Evolutionary conservation across 163 green algal species (phyloP).

Genomic region (Trebouxia gelatinosa): DNA sequence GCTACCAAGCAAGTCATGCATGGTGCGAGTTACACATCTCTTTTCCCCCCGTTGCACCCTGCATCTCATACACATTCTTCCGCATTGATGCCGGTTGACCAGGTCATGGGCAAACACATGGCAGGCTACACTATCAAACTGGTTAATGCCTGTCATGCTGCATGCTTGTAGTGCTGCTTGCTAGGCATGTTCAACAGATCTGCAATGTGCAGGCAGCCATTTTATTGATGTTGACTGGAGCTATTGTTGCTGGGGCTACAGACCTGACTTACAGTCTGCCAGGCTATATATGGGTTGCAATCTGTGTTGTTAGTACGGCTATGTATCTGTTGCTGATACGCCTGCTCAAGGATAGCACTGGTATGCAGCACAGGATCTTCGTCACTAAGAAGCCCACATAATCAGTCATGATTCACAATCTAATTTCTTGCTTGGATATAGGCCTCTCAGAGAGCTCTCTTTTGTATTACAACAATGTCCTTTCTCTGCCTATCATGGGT

Average conservation of each 20-base stretch:
- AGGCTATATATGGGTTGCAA: slow-evolving; percentile 52
- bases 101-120: too few relatives aligned
- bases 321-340: slow-evolving; percentile 60
- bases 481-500: slow-evolving; percentile 56
- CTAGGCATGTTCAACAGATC: too few relatives aligned
- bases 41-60: background rate
- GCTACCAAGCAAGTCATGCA: slow-evolving; percentile 25
- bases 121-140: too few relatives aligned
- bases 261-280: slow-evolving; percentile 53
- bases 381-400: background rate
- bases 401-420: background rate
- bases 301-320: slow-evolving; percentile 55
- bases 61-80: too few relatives aligned
- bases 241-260: slow-evolving; percentile 47
- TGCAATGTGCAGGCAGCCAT: slow-evolving; percentile 40
- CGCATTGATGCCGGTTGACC: too few relatives aligned
- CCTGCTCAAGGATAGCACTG: slow-evolving; percentile 46
- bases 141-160: too few relatives aligned
- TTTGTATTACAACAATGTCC: slow-evolving; percentile 62
- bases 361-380: background rate
- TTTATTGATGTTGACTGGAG: slow-evolving; percentile 49
- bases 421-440: background rate
- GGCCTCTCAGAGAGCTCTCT: slow-evolving; percentile 48
- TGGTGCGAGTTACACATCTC: slow-evolving; percentile 20
- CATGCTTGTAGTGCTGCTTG: too few relatives aligned